A percentile compares a stretch with the other conserved stretches of the same genome.
These are phyloP conservation scores for Gigaspora rosea DNA, from an alignment of 192 early-diverging fungal species.

Conservation along the genomic window DNA sequence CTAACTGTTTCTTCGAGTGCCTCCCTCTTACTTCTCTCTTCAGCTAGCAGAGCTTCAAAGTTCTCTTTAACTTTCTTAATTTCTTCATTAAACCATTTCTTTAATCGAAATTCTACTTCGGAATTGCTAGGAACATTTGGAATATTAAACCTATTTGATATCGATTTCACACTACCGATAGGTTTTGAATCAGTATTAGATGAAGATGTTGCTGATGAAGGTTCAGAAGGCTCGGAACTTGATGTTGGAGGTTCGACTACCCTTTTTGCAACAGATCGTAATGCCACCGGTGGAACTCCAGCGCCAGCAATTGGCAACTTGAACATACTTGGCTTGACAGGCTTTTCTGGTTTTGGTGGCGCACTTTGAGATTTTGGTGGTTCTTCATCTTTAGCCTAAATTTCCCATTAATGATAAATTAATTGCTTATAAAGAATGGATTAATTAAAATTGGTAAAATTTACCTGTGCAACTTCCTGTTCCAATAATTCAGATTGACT, in stretches of 20 bases:
- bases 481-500: conserved; percentile 13
- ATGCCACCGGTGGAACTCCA: neutral
- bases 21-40: conserved; percentile 41
- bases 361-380: conserved; percentile 25
- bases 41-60: conserved; percentile 29
- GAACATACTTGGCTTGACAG: conserved; percentile 42
- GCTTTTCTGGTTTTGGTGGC: conserved; percentile 43
- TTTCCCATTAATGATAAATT: neutral
- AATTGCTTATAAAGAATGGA: neutral
- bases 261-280: conserved; percentile 32
- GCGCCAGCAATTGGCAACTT: conserved; percentile 42
- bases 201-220: neutral
- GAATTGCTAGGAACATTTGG: conserved; percentile 31
- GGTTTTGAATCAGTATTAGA: conserved; percentile 1
- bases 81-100: conserved; percentile 45
- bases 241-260: conserved; percentile 4
- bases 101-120: conserved; percentile 37
- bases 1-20: conserved; percentile 36
- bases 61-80: conserved; percentile 39
- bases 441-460: neutral
- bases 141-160: conserved; percentile 40
- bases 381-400: conserved; percentile 13
- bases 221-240: neutral
- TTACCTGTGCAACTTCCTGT: conserved; percentile 10
- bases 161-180: conserved; percentile 41